phyloP scores from a whole-genome alignment of 345 rosid genomes.

The Corymbia maculata region DNA sequence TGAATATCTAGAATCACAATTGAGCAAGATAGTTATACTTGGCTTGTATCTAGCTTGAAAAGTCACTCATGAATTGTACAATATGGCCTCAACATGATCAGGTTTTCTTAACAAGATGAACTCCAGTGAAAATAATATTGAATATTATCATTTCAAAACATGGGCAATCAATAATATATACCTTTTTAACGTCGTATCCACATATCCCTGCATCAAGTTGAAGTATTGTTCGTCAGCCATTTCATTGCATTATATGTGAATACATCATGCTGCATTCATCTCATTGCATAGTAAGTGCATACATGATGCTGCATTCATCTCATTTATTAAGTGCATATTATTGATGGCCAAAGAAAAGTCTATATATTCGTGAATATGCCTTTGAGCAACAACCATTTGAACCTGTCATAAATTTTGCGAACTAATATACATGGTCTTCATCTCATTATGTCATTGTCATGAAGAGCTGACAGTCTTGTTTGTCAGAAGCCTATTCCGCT shows the following conservation, averaged over 20 bases:
- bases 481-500: background rate
- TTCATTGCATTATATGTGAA: background rate
- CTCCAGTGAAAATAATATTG: background rate
- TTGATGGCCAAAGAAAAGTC: background rate
- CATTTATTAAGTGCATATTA: background rate
- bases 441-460: background rate
- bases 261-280: background rate
- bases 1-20: background rate
- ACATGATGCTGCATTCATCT: background rate
- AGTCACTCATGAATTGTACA: background rate
- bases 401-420: background rate
- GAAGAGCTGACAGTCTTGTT: background rate
- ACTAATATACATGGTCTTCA: background rate
- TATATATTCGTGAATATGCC: background rate
- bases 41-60: background rate
- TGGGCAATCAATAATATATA: background rate
- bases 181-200: conserved; percentile 3
- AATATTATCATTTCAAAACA: background rate
- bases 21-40: background rate
- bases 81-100: background rate
- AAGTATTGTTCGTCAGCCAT: background rate
- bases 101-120: background rate
- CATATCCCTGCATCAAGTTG: conserved; percentile 1
- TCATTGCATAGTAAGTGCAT: background rate
- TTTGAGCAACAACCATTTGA: background rate